phyloP scores from a whole-genome alignment of 371 early-diverging fungal genomes.

The Syncephalastrum monosporum region DNA sequence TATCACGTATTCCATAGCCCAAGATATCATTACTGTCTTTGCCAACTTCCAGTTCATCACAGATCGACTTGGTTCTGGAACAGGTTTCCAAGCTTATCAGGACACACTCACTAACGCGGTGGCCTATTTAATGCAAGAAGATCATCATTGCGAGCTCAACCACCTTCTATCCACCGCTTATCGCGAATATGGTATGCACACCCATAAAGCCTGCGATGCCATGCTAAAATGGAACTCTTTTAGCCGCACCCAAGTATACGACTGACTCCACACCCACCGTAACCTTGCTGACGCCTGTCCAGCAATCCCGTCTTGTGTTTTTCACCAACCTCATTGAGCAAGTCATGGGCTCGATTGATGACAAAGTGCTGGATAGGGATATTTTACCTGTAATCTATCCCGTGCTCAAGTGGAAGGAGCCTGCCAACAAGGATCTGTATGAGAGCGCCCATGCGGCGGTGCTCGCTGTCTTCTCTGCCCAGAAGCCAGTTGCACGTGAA shows the following conservation, averaged over 20 bases:
- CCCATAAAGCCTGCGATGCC: too few species aligned
- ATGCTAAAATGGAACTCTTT: background rate
- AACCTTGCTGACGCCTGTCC: conserved; percentile 32
- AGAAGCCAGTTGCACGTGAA: conserved; percentile 48
- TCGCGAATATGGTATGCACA: conserved; percentile 38
- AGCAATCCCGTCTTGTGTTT: conserved; percentile 48
- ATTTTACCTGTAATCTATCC: conserved; percentile 61
- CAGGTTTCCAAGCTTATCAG: conserved; percentile 44
- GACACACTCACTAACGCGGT: conserved; percentile 48
- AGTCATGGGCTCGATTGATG: conserved; percentile 46
- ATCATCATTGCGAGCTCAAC: conserved; percentile 36
- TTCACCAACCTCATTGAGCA: conserved; percentile 58
- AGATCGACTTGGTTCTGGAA: conserved; percentile 34
- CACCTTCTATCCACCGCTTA: conserved; percentile 28
- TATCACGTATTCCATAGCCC: conserved; percentile 19
- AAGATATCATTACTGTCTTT: conserved; percentile 33
- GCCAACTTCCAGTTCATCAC: conserved; percentile 47
- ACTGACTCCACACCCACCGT: conserved; percentile 16
- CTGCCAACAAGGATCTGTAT: conserved; percentile 50
- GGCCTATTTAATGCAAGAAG: conserved; percentile 34
- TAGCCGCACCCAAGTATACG: conserved; percentile 20
- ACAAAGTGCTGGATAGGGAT: conserved; percentile 41
- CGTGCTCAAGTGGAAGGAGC: conserved; percentile 46
- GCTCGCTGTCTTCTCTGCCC: conserved; percentile 51
- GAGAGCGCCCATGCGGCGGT: conserved; percentile 65